phyloP scores from a whole-genome alignment of 2,329 filamentous ascomycete genomes.

The Orbilia ellipsospora region DNA sequence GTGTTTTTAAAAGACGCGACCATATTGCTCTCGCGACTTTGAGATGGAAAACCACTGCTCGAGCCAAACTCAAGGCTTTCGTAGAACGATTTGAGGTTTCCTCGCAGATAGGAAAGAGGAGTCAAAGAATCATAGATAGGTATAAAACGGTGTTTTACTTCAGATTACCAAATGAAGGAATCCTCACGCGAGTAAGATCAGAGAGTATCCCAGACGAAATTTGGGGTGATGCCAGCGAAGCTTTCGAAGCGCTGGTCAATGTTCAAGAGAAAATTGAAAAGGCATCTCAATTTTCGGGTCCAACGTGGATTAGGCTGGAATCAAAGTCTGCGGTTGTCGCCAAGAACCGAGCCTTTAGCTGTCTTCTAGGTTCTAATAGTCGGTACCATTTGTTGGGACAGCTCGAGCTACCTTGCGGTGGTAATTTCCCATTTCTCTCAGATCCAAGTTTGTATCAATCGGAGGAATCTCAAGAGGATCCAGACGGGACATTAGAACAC shows the following conservation, averaged over 20 bases:
- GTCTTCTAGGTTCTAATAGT: background rate
- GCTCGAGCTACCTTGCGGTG: background rate
- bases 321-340: background rate
- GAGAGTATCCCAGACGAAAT: background rate
- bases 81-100: background rate
- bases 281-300: background rate
- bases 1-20: background rate
- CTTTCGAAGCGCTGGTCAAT: background rate
- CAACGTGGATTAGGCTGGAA: background rate
- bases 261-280: background rate
- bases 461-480: background rate
- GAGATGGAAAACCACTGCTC: background rate
- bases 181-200: background rate
- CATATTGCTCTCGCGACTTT: background rate
- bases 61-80: background rate
- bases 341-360: background rate
- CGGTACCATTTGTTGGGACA: background rate
- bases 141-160: background rate
- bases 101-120: background rate
- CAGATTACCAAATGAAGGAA: background rate
- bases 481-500: background rate
- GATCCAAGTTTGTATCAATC: background rate
- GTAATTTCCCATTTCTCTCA: background rate
- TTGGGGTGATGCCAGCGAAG: background rate
- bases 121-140: background rate